Evolutionary conservation across 2,329 filamentous ascomycete species (phyloP), one percentile per base, ranked within the genome.

Genomic region (Penicillium sp.): DNA sequence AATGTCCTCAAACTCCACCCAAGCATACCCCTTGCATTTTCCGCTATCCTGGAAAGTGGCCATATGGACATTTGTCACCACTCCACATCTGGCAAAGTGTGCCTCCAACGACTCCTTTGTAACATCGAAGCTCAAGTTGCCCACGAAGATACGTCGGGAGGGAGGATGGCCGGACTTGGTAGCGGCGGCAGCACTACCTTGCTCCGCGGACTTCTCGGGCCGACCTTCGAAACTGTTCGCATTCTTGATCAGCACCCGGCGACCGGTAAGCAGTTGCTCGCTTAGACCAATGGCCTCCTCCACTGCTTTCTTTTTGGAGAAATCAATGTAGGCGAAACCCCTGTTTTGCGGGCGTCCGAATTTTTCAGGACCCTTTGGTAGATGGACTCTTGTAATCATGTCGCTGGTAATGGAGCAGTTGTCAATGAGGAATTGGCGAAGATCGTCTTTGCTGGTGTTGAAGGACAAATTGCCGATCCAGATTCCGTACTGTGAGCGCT

Each of bases 401-500:
- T 82, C 79, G 47, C 82, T 78, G 28, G 79, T 73, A 53, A 89
- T 82, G 47, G 76, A 73, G 51, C 82, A 84, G 42, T 83, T 83
- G 5, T 83, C 83, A 32, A 85, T 79, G n/a, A 98, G 73, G 78
- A 95, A 97, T 51, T 79, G 80, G 61, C 85, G 83, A 42, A 98
- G 73, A 53, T 89, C 83, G 9, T 81, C 74, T 50, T 85, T 83
- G 39, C 86, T 93, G 36, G 85, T 76, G 40, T 80, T 82, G 76
- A 91, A 98, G n/a, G 86, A 82, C 53, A 98, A 73, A 70, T 98
- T 98, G 60, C 94, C 93, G 59, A 98, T 88, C 93, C 93, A 98
- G 56, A 98, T 82, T 53, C 90, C 88, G 68, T 89, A 83, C 13
- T 87, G 83, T 8, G 89, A 93, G 50, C 88, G 84, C 46, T 71